Conservation (phyloP, 768 basidiomycete genomes). For the Galerina sulciceps region DNA sequence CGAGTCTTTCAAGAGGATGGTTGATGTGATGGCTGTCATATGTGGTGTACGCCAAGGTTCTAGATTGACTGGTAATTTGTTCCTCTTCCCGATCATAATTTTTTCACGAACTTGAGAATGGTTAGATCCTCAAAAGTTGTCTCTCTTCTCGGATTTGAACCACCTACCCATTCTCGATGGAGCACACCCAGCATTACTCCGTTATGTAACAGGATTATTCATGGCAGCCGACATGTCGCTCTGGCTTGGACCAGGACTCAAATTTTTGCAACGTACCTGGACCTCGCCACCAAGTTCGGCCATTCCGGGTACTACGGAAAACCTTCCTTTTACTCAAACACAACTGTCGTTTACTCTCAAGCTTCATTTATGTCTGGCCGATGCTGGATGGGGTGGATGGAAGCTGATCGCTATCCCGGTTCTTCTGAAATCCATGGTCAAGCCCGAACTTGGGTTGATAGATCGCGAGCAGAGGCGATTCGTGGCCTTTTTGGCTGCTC, state of each 20-base stretch:
- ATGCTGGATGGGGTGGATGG: constrained; percentile 79
- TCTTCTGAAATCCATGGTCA: constrained; percentile 52
- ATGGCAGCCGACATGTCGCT: constrained; percentile 48
- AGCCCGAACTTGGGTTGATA: constrained; percentile 40
- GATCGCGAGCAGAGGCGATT: constrained; percentile 45
- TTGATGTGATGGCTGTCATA: constrained; percentile 61
- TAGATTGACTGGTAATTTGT: constrained; percentile 59
- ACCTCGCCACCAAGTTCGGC: constrained; percentile 20
- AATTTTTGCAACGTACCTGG: constrained; percentile 60
- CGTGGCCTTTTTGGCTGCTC: constrained; percentile 52
- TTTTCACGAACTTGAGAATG: constrained; percentile 1
- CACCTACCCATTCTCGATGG: constrained; percentile 30
- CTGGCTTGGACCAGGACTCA: constrained; percentile 59
- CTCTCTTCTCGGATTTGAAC: constrained; percentile 34
- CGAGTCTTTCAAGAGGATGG: constrained; percentile 51
- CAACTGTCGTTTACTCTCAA: constrained; percentile 48
- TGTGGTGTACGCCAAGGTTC: constrained; percentile 75
- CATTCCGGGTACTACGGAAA: not conserved
- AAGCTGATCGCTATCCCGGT: constrained; percentile 66
- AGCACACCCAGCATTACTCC: constrained; percentile 39
- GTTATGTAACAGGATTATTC: constrained; percentile 42
- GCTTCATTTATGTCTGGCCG: constrained; percentile 64
- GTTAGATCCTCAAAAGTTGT: constrained; percentile 39
- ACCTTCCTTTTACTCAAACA: constrained; percentile 1
- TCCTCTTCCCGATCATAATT: not conserved